These are phyloP conservation scores for Taxillus chinensis DNA, from an alignment of 164 flowering plant genomes.

Conservation along the genomic window DNA sequence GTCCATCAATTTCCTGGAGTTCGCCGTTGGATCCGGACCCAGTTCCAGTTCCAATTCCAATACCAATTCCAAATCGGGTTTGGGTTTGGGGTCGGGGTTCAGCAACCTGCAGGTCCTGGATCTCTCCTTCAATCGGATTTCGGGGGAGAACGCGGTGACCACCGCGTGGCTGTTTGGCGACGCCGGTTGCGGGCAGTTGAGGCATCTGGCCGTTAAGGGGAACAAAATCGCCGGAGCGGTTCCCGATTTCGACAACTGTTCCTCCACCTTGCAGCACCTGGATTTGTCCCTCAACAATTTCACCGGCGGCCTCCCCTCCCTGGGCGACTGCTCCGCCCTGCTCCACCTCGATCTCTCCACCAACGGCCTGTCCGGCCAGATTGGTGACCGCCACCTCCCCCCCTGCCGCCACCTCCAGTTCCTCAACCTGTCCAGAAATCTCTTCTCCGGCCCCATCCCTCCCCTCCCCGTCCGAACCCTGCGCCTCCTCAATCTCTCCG, in stretches of 20 bases:
- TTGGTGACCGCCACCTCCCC: slow-evolving; percentile 20
- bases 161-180: slow-evolving; percentile 35
- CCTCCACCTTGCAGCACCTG: slow-evolving; percentile 28
- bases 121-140: slow-evolving; percentile 51
- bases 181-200: slow-evolving; percentile 37
- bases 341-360: slow-evolving; percentile 53
- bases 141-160: slow-evolving; percentile 32
- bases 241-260: slow-evolving; percentile 23
- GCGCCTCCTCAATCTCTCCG: slow-evolving; percentile 36
- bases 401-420: slow-evolving; percentile 32
- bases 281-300: slow-evolving; percentile 62
- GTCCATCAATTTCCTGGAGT: slow-evolving; percentile 28
- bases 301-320: slow-evolving; percentile 29
- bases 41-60: neutral
- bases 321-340: slow-evolving; percentile 33
- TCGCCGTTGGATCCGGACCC: too few relatives aligned
- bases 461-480: slow-evolving; percentile 26
- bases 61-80: too few relatives aligned
- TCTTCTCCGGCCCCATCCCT: slow-evolving; percentile 52
- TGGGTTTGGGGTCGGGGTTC: slow-evolving; percentile 12
- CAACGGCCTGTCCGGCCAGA: slow-evolving; percentile 45
- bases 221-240: slow-evolving; percentile 41
- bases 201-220: slow-evolving; percentile 33
- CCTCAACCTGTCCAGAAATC: slow-evolving; percentile 56
- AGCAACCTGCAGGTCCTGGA: slow-evolving; percentile 40